Evolutionary conservation across 768 basidiomycete genomes (phyloP).

Genomic region (Tubosaeta sp.): DNA sequence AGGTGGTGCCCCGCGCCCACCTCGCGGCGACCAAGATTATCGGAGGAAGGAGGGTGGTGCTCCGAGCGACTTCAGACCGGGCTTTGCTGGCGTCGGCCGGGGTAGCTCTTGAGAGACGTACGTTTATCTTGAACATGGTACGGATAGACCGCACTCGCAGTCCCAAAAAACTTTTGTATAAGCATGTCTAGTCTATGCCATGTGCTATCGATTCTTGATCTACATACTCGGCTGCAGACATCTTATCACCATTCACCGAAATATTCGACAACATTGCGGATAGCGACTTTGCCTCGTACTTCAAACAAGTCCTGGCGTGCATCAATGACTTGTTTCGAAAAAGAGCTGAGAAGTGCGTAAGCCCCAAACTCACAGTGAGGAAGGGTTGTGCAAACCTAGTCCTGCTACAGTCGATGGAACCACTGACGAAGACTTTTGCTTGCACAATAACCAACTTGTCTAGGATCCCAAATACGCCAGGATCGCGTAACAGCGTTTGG

Average conservation of each 20-base stretch:
- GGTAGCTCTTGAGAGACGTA: conserved; percentile 71
- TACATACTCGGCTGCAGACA: neutral
- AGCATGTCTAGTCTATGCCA: conserved; percentile 29
- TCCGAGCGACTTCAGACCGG: conserved; percentile 84
- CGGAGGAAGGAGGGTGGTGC: conserved; percentile 83
- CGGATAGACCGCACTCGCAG: neutral
- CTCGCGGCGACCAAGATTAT: conserved; percentile 89
- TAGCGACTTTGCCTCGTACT: neutral
- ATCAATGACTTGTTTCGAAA: conserved; percentile 50
- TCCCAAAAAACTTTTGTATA: conserved; percentile 22
- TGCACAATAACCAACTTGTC: conserved; percentile 52
- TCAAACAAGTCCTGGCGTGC: conserved; percentile 31
- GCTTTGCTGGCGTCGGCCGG: conserved; percentile 85
- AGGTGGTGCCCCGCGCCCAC: conserved; percentile 81
- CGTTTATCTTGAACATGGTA: neutral
- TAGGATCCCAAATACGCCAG: conserved; percentile 50
- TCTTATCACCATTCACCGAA: conserved; percentile 33
- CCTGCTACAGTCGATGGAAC: conserved; percentile 42
- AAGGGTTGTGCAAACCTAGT: conserved; percentile 35
- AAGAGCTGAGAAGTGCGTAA: conserved; percentile 34
- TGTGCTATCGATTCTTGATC: conserved; percentile 10
- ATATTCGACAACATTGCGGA: conserved; percentile 42
- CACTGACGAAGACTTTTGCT: conserved; percentile 49
- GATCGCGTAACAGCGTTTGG: conserved; percentile 39
- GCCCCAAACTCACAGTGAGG: neutral